Conservation (phyloP, 257 asterid genomes). For the Penstemon barbatus region DNA sequence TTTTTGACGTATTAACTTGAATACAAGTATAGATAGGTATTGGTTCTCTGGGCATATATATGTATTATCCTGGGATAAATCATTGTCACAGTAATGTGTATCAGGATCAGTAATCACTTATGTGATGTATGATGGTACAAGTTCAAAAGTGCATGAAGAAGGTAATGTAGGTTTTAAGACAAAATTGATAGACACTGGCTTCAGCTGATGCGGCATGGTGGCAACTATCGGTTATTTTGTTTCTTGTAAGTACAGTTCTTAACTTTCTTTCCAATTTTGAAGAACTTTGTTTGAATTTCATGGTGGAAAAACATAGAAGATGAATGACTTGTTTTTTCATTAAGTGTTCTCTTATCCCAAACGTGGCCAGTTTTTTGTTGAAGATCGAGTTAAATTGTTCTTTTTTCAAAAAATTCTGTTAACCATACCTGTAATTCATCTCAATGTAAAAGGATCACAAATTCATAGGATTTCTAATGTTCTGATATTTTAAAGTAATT, state of each 20-base stretch:
- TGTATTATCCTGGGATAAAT: neutral
- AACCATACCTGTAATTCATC: neutral
- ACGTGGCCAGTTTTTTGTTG: neutral
- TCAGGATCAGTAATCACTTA: neutral
- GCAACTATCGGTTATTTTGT: neutral
- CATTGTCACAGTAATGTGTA: neutral
- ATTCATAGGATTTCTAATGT: neutral
- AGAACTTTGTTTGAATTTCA: neutral
- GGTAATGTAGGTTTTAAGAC: neutral
- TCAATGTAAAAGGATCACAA: neutral
- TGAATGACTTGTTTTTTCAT: neutral
- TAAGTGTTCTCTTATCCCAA: neutral
- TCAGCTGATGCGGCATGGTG: neutral
- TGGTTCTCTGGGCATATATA: neutral
- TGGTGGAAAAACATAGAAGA: neutral
- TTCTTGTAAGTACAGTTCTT: neutral
- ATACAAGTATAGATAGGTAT: constrained; percentile 14
- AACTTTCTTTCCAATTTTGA: neutral
- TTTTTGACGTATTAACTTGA: constrained; percentile 3
- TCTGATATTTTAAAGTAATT: too few relatives aligned
- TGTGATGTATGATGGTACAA: neutral
- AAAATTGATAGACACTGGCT: neutral
- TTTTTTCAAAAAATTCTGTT: neutral
- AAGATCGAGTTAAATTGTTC: neutral
- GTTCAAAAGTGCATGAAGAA: neutral